phyloP scores from a whole-genome alignment of 371 early-diverging fungal genomes.

The Mortierella polycephala region DNA sequence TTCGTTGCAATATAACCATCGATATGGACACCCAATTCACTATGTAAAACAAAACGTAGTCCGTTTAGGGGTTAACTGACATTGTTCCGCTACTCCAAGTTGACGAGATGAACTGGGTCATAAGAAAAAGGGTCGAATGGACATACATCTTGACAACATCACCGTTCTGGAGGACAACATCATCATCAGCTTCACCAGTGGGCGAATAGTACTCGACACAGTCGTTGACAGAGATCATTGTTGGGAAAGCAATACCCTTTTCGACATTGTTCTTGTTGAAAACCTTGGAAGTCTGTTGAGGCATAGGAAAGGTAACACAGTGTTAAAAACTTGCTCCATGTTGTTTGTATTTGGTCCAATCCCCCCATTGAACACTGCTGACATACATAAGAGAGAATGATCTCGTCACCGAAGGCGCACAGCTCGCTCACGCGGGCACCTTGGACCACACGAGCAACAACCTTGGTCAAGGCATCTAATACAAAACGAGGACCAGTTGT shows the following conservation, averaged over 20 bases:
- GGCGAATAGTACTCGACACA: conserved; percentile 83
- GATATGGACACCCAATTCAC: conserved; percentile 92
- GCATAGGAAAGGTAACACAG: background rate
- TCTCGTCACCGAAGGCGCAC: conserved; percentile 85
- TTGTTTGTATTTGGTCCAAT: background rate
- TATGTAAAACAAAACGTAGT: conserved; percentile 19
- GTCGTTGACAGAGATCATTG: conserved; percentile 85
- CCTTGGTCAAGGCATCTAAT: conserved; percentile 63
- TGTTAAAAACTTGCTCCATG: background rate
- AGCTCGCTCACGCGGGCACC: conserved; percentile 80
- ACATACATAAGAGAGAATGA: conserved; percentile 73
- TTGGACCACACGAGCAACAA: conserved; percentile 65
- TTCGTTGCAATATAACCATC: conserved; percentile 92
- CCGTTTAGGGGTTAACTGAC: background rate
- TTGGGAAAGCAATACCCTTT: conserved; percentile 90
- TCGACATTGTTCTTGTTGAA: conserved; percentile 77
- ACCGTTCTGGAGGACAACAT: conserved; percentile 69
- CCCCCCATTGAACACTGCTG: background rate
- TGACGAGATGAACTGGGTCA: no score
- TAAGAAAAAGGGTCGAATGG: background rate
- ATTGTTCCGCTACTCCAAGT: no score
- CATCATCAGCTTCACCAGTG: conserved; percentile 64
- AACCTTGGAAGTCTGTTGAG: conserved; percentile 69
- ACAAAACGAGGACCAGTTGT: background rate
- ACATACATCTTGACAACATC: conserved; percentile 89